phyloP scores from a whole-genome alignment of 2,329 filamentous ascomycete genomes.

The Furcasterigmium furcatum region DNA sequence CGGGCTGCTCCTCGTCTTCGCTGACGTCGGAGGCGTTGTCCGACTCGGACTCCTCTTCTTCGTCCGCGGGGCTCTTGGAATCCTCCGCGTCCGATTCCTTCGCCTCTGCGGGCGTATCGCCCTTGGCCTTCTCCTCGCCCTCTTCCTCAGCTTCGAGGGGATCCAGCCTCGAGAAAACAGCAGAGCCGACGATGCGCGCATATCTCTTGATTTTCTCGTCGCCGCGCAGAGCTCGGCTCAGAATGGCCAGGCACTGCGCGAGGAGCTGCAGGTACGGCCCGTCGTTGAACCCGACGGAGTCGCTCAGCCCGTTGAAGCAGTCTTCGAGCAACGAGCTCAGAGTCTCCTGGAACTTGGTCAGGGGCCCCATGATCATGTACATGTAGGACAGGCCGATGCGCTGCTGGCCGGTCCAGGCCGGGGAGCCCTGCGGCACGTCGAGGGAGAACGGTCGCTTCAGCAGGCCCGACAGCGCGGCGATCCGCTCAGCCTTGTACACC shows the following conservation, averaged over 20 bases:
- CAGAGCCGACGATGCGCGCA: conserved; percentile 18
- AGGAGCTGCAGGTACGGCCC: conserved; percentile 11
- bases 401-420: conserved; percentile 6
- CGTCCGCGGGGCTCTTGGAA: no score
- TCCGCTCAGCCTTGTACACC: conserved; percentile 11
- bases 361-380: conserved; percentile 18
- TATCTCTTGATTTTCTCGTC: conserved; percentile 10
- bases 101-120: conserved; percentile 4
- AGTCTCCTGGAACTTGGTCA: conserved; percentile 14
- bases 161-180: conserved; percentile 17
- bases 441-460: conserved; percentile 13
- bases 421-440: conserved; percentile 14
- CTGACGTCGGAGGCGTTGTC: conserved; percentile 1
- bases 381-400: conserved; percentile 16
- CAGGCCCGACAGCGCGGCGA: conserved; percentile 12
- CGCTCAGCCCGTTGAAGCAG: conserved; percentile 14
- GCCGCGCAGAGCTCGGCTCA: conserved; percentile 9
- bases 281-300: conserved; percentile 21
- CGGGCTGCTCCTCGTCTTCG: background rate
- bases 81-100: background rate
- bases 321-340: conserved; percentile 14
- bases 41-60: no score
- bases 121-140: background rate
- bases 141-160: background rate
- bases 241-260: conserved; percentile 11